Evolutionary conservation across 495 filamentous ascomycete genomes (phyloP).

Genomic region (Terfezia boudieri): DNA sequence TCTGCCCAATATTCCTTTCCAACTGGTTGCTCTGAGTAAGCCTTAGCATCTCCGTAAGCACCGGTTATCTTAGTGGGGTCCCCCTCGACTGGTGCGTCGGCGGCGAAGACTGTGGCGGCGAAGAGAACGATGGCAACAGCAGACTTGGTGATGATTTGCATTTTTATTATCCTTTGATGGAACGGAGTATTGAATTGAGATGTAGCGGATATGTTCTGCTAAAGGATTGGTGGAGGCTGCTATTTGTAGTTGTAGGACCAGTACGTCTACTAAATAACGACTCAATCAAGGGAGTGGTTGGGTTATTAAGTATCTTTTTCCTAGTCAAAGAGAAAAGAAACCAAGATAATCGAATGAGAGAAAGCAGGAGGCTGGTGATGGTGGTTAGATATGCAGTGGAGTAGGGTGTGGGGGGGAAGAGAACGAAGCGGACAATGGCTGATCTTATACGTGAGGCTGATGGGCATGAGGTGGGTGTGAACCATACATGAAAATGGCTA

Average conservation of each 20-base stretch:
- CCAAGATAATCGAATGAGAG: background rate
- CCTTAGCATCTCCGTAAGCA: slow-evolving; percentile 34
- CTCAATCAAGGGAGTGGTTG: background rate
- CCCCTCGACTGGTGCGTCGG: background rate
- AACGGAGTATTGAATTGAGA: background rate
- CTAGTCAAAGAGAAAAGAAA: background rate
- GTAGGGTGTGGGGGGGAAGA: background rate
- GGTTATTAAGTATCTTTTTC: background rate
- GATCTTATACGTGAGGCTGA: background rate
- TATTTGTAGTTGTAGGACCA: background rate
- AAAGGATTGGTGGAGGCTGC: background rate
- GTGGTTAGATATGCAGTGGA: background rate
- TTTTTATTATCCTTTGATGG: background rate
- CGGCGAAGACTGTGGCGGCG: background rate
- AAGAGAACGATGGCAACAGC: background rate
- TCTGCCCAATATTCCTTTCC: slow-evolving; percentile 25
- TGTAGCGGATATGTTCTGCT: background rate
- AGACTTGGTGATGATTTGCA: slow-evolving; percentile 2
- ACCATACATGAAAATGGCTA: background rate
- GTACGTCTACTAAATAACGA: background rate
- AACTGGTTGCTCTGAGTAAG: slow-evolving; percentile 32
- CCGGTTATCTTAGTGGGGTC: slow-evolving; percentile 34
- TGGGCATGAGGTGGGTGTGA: background rate
- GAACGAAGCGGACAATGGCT: background rate
- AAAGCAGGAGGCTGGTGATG: background rate